Conservation (phyloP, 257 asterid species). For the Salvia rosmarinus region DNA sequence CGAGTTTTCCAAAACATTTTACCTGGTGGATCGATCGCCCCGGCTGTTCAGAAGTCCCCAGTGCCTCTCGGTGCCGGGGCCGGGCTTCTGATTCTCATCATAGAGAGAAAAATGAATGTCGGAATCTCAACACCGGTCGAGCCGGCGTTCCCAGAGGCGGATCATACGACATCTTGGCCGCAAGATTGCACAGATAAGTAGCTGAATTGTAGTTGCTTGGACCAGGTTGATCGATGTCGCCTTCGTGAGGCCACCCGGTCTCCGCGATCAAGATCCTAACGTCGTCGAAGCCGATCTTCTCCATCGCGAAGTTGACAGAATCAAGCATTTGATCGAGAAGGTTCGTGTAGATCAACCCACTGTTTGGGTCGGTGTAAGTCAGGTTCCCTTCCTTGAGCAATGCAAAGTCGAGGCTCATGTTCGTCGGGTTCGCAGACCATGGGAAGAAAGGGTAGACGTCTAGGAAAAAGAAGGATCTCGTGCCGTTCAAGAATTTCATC, state of each 20-base stretch:
- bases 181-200: slow-evolving; percentile 55
- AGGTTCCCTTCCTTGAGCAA: slow-evolving; percentile 41
- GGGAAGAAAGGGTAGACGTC: slow-evolving; percentile 65
- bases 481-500: slow-evolving; percentile 53
- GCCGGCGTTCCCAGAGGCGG: slow-evolving; percentile 79
- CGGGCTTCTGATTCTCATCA: slow-evolving; percentile 62
- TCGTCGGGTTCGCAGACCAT: slow-evolving; percentile 55
- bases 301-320: slow-evolving; percentile 58
- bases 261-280: slow-evolving; percentile 55
- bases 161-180: slow-evolving; percentile 41
- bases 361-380: slow-evolving; percentile 47
- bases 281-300: slow-evolving; percentile 49
- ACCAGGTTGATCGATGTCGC: slow-evolving; percentile 73
- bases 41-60: slow-evolving; percentile 61
- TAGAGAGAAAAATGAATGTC: slow-evolving; percentile 63
- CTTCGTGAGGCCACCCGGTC: slow-evolving; percentile 86
- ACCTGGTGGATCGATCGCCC: slow-evolving; percentile 58
- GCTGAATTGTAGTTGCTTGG: slow-evolving; percentile 73
- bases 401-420: slow-evolving; percentile 55
- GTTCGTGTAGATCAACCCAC: slow-evolving; percentile 58
- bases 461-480: slow-evolving; percentile 58
- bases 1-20: background rate
- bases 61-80: slow-evolving; percentile 71
- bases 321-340: slow-evolving; percentile 82
- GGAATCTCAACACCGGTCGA: slow-evolving; percentile 54